Conservation (phyloP, 345 rosid genomes). For the Sonneratia caseolaris region DNA sequence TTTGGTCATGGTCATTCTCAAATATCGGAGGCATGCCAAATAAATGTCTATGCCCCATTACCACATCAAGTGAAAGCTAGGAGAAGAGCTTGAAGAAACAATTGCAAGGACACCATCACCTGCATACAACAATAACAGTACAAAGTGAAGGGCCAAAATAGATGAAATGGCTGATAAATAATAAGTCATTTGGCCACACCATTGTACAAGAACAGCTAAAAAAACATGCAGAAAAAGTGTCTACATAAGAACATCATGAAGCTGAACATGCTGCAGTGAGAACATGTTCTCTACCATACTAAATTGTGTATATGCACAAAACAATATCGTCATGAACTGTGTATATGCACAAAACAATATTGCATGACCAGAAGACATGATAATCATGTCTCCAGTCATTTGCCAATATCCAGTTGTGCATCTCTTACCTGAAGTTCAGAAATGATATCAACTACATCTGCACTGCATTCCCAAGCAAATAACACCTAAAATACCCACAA, state of each 20-base stretch:
- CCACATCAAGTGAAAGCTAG: conserved; percentile 9
- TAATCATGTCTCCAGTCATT: not conserved
- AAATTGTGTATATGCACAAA: not conserved
- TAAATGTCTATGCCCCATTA: conserved; percentile 66
- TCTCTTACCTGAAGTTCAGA: not conserved
- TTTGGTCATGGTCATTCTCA: conserved; percentile 53
- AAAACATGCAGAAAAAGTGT: not conserved
- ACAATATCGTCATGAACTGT: not conserved
- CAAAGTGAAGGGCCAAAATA: not conserved
- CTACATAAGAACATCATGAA: not conserved
- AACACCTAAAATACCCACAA: not conserved
- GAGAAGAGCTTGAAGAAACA: not conserved
- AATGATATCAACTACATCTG: not conserved
- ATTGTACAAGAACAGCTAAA: not conserved
- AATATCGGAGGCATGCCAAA: conserved; percentile 39
- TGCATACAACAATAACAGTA: not conserved
- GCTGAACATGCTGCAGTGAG: not conserved
- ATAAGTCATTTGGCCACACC: not conserved
- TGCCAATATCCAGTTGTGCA: not conserved
- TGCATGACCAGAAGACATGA: not conserved
- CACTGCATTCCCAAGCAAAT: not conserved
- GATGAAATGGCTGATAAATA: not conserved
- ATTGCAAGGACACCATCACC: not conserved
- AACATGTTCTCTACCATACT: not conserved
- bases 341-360: not conserved